Conservation (phyloP, 2,329 filamentous ascomycete genomes). For the Neofusicoccum sp. region DNA sequence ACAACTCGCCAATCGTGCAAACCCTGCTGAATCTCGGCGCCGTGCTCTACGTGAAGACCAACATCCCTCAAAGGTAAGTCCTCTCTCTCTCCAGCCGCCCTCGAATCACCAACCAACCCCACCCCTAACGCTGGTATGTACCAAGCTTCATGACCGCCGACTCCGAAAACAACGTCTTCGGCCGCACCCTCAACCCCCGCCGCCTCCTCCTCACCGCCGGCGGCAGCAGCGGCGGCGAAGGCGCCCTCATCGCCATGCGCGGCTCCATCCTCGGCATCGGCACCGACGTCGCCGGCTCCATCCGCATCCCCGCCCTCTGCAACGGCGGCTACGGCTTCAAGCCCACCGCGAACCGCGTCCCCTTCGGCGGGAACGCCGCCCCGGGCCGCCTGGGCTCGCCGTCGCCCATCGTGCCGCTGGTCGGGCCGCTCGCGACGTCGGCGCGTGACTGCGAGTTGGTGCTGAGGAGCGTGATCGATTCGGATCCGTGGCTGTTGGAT, state of each 20-base stretch:
- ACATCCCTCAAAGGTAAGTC: slow-evolving; percentile 50
- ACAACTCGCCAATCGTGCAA: slow-evolving; percentile 41
- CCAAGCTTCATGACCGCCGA: slow-evolving; percentile 49
- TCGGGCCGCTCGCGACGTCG: slow-evolving; percentile 48
- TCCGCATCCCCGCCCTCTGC: slow-evolving; percentile 87
- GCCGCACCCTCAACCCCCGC: slow-evolving; percentile 64
- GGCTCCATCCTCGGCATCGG: slow-evolving; percentile 64
- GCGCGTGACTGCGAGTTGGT: slow-evolving; percentile 46
- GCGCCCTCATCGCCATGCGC: slow-evolving; percentile 59
- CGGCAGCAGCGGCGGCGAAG: slow-evolving; percentile 69
- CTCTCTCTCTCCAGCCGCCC: slow-evolving; percentile 25
- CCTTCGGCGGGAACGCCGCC: slow-evolving; percentile 37
- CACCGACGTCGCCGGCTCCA: slow-evolving; percentile 63
- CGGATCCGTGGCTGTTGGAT: slow-evolving; percentile 52
- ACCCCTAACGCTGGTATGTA: neutral
- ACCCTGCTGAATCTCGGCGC: slow-evolving; percentile 46
- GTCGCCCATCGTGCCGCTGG: slow-evolving; percentile 39
- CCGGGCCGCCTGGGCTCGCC: slow-evolving; percentile 19
- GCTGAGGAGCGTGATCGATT: slow-evolving; percentile 45
- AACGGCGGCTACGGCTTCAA: slow-evolving; percentile 40
- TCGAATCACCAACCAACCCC: slow-evolving; percentile 49
- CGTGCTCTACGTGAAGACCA: slow-evolving; percentile 58
- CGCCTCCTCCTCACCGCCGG: slow-evolving; percentile 64
- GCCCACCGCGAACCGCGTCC: slow-evolving; percentile 51
- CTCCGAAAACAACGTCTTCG: slow-evolving; percentile 63